Base-by-base conservation (phyloP, 768 basidiomycete species). In the Kwoniella dendrophila region DNA sequence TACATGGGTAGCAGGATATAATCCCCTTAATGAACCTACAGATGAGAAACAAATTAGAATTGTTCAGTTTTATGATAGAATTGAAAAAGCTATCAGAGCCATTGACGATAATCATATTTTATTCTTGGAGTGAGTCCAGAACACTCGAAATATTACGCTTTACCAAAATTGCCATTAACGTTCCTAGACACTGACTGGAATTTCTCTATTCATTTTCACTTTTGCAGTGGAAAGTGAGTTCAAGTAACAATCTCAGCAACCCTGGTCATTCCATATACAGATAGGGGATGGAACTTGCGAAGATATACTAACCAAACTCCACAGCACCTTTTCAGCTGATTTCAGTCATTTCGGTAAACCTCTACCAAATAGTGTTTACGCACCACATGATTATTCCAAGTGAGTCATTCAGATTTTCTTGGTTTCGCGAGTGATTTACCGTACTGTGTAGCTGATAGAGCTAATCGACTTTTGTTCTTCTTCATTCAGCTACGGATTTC, bases 1-100 rank as follows among this genome's bases (percentile, higher is more conserved):
- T 78, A 82, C 85, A 63, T 90, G 90, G 90, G 86, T 92, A 61
- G 90, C 89, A 1, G 89, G 90, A 18, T 92, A 89, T 80, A 92
- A 92, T 78, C 88, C 87, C 3, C 81, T 92, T 48, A 93, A 92
- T 83, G 90, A 92, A 79, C 87, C 88, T 36, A 85, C 89, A 2
- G 90, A 91, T 73, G 80, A 86, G 16, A 81, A 85, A 49, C 88
- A 89, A 76, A 83, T 81, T 11, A 82, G 86, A 48, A 79, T 92
- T 55, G 71, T 90, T 63, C 75, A 65, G 6, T 90, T 87, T 80
- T 91, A 91, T 79, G 83, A 86, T 68, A 81, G 85, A 18, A 82
- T 89, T 26, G 83, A 90, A 79, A 80, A 80, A 20, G 87, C 87
- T 26, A 90, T 93, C 74, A 86, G 88, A 41, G 81, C 82, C 22